A percentile compares a stretch with the other conserved stretches of the same genome.
phyloP scores from a whole-genome alignment of 2,329 filamentous ascomycete genomes.

The Colletotrichum nymphaeae region DNA sequence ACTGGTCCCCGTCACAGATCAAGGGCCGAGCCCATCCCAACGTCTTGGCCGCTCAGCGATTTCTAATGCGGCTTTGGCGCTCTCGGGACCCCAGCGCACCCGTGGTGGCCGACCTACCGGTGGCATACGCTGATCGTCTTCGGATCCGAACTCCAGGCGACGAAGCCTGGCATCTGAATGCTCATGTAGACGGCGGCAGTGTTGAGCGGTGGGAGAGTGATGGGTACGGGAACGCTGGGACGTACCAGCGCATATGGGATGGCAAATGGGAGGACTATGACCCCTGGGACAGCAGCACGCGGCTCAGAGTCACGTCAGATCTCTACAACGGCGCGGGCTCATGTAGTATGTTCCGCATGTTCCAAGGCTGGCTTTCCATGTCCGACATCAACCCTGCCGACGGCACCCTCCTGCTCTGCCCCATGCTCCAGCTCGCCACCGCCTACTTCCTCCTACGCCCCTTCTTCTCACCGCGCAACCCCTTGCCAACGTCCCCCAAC shows the following conservation, averaged over 20 bases:
- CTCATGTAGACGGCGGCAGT: constrained; percentile 78
- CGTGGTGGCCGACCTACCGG: constrained; percentile 70
- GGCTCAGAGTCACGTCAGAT: constrained; percentile 64
- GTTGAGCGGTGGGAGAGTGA: constrained; percentile 78
- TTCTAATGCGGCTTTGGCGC: constrained; percentile 76
- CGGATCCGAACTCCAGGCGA: constrained; percentile 70
- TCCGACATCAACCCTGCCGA: constrained; percentile 72
- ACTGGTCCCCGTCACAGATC: constrained; percentile 77
- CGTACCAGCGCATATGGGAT: constrained; percentile 64
- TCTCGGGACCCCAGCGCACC: constrained; percentile 64
- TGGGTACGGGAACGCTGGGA: constrained; percentile 71
- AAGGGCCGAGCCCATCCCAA: constrained; percentile 74
- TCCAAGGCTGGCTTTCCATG: constrained; percentile 66
- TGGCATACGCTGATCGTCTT: constrained; percentile 76
- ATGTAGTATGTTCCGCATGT: constrained; percentile 70
- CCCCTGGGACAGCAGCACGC: constrained; percentile 65
- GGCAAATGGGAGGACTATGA: constrained; percentile 68
- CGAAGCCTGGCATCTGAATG: constrained; percentile 64
- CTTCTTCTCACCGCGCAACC: constrained; percentile 69
- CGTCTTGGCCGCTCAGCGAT: constrained; percentile 72
- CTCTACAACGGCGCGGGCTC: constrained; percentile 69
- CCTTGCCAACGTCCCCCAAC: constrained; percentile 46
- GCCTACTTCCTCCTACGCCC: constrained; percentile 83
- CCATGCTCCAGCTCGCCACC: constrained; percentile 70
- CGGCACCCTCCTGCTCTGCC: constrained; percentile 80